Conservation (phyloP, 352 stramenopile species). For the Pythium aristosporum region DNA sequence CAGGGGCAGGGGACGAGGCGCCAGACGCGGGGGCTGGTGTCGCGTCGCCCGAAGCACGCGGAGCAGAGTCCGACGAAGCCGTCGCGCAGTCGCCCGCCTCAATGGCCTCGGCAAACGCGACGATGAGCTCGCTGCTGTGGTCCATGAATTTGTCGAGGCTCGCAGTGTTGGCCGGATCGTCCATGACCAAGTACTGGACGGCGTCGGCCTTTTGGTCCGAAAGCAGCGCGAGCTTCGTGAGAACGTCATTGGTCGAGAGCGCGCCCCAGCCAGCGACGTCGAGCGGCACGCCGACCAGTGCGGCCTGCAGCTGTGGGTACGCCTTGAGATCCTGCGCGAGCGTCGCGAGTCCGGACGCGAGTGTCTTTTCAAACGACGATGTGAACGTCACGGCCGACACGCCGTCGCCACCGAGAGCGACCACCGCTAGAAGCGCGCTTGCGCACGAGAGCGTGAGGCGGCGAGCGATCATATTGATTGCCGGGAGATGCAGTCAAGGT, state of each 20-base stretch:
- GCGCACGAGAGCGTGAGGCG: not conserved
- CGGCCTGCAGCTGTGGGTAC: slow-evolving; percentile 12
- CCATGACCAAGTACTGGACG: slow-evolving; percentile 15
- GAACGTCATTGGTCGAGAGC: slow-evolving; percentile 7
- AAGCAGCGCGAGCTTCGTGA: slow-evolving; percentile 15
- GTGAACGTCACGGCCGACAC: slow-evolving; percentile 18
- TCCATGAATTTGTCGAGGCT: slow-evolving; percentile 17
- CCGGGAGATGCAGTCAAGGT: not conserved
- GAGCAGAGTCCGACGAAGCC: not conserved
- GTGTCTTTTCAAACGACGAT: slow-evolving; percentile 18
- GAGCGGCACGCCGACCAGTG: slow-evolving; percentile 10
- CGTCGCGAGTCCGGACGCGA: slow-evolving; percentile 8
- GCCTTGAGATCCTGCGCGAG: slow-evolving; percentile 10
- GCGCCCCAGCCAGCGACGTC: slow-evolving; percentile 18
- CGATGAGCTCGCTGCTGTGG: slow-evolving; percentile 11
- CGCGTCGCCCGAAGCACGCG: not conserved
- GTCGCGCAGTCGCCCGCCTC: slow-evolving; percentile 12
- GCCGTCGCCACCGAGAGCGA: slow-evolving; percentile 1
- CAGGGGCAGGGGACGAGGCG: no score
- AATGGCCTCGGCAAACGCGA: slow-evolving; percentile 17
- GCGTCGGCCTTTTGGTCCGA: slow-evolving; percentile 19
- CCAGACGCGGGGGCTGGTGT: not conserved
- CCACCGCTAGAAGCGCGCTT: not conserved
- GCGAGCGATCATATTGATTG: not conserved
- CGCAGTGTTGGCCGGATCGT: slow-evolving; percentile 1